phyloP scores from a whole-genome alignment of 1,139 yeast species.

The Debaryomycetaceae sp. region DNA sequence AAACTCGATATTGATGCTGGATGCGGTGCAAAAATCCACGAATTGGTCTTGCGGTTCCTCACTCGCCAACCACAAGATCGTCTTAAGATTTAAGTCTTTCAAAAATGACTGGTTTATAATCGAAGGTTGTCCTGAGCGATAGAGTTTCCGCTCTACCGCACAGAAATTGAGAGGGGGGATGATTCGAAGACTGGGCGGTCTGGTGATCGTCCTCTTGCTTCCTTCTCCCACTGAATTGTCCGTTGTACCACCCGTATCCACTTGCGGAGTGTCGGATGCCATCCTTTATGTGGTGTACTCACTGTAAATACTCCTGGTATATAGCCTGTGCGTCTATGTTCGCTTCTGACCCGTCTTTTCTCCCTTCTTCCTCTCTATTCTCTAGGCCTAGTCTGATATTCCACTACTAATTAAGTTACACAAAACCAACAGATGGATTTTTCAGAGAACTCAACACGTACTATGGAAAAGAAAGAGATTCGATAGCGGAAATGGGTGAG shows the following conservation, averaged over 20 bases:
- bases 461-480: background rate
- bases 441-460: background rate
- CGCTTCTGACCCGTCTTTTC: background rate
- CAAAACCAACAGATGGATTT: background rate
- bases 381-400: background rate
- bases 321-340: background rate
- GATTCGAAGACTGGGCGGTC: slow-evolving; percentile 60
- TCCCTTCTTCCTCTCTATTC: background rate
- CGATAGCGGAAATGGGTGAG: background rate
- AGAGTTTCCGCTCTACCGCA: slow-evolving; percentile 84
- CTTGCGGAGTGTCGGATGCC: background rate
- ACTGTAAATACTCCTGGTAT: background rate
- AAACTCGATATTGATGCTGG: slow-evolving; percentile 62
- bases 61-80: slow-evolving; percentile 89
- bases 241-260: background rate
- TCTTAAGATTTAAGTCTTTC: slow-evolving; percentile 66
- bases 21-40: slow-evolving; percentile 72
- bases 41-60: slow-evolving; percentile 94
- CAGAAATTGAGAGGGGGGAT: slow-evolving; percentile 95
- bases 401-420: background rate
- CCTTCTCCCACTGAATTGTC: background rate
- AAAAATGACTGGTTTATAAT: slow-evolving; percentile 86
- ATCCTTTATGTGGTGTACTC: background rate
- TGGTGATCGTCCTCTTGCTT: slow-evolving; percentile 14
- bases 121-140: slow-evolving; percentile 96